Evolutionary conservation across 495 filamentous ascomycete genomes (phyloP).

Genomic region (Margaritispora aquatica): DNA sequence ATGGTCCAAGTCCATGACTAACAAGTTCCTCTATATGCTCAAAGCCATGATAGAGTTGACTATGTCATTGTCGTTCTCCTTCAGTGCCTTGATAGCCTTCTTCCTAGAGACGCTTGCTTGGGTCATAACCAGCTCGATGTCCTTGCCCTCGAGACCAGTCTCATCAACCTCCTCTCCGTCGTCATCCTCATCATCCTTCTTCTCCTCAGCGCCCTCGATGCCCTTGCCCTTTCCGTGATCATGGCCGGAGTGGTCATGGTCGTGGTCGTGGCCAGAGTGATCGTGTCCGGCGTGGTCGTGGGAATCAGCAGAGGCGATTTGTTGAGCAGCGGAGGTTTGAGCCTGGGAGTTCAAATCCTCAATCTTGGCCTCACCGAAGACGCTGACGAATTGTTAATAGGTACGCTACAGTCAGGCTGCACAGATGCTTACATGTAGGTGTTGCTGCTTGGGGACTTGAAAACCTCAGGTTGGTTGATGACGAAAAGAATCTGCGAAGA

Average conservation of each 20-base stretch:
- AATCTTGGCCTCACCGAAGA: constrained; percentile 99
- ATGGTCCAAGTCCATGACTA: background rate
- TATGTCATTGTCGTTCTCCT: constrained; percentile 99
- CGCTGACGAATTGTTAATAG: constrained; percentile 45
- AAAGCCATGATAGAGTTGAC: constrained; percentile 99
- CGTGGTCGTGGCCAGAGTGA: constrained; percentile 47
- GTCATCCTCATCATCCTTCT: constrained; percentile 88
- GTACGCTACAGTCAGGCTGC: background rate
- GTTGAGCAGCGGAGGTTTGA: constrained; percentile 87
- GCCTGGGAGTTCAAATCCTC: constrained; percentile 98
- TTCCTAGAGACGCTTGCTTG: constrained; percentile 93
- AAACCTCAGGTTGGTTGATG: constrained; percentile 98
- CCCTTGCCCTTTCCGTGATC: constrained; percentile 72
- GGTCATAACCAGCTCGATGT: constrained; percentile 98
- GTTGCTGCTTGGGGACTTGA: constrained; percentile 96
- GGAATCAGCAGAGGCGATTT: constrained; percentile 68
- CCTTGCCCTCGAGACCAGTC: constrained; percentile 89
- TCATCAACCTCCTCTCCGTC: constrained; percentile 96
- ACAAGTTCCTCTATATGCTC: constrained; percentile 65
- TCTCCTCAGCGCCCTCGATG: constrained; percentile 57
- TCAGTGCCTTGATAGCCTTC: constrained; percentile 97
- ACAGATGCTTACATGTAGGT: constrained; percentile 85
- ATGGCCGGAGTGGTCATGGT: constrained; percentile 48
- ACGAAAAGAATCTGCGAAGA: constrained; percentile 88
- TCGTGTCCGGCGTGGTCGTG: constrained; percentile 58